Base-by-base conservation (phyloP, 2,329 filamentous ascomycete species). In the Sclerotinia glacialis region DNA sequence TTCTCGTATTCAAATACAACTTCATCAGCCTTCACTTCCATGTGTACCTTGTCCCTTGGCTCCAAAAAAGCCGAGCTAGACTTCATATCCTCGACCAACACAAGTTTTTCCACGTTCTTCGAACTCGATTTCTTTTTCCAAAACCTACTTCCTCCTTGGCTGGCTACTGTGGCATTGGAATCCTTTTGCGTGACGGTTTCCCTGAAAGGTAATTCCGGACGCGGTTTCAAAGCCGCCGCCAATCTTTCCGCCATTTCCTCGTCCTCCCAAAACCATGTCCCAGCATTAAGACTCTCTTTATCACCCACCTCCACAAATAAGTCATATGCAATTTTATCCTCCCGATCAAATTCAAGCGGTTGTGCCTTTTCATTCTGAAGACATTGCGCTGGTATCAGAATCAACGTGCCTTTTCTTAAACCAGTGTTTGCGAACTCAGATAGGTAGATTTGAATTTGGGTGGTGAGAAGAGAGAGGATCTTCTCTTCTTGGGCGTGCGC, bases 1-100 rank as follows among this genome's bases (percentile, higher is more conserved):
- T 86, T 88, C 69, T 96, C 78, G 75, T 88, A 91, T 67, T 86
- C 83, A 75, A 88, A 85, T 3, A 86, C 81, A 2, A 80, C 80
- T 60, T 86, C 83, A 59, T 76, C 73, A 3, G 70, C 72, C 47
- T 67, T 67, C 2, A 76, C 71, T 46, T 71, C 64, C 70, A 76
- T 72, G 18, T 66, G 40, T 0, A 74, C 71, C 28, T 65, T 68
- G 50, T 72, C 71, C 37, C 56, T 67, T 44, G 65, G 34, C 31
- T 52, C 26, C 26, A 54, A 23, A 53, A 55, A 23, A 40, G 34
- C 46, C 16, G 40, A 18, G 3, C 11, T 23, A 4, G 23, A 42
- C 46, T 60, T 67, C 8, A 65, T 37, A 34, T 70, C 64, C 26
- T 49, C 49, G 6, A 18, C 50, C 12, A 52, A 55, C 65, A 40